Percentiles rank a stretch among this genome's conserved stretches.
phyloP scores from a whole-genome alignment of 441 rosid species.

The Adansonia rubrostipa region DNA sequence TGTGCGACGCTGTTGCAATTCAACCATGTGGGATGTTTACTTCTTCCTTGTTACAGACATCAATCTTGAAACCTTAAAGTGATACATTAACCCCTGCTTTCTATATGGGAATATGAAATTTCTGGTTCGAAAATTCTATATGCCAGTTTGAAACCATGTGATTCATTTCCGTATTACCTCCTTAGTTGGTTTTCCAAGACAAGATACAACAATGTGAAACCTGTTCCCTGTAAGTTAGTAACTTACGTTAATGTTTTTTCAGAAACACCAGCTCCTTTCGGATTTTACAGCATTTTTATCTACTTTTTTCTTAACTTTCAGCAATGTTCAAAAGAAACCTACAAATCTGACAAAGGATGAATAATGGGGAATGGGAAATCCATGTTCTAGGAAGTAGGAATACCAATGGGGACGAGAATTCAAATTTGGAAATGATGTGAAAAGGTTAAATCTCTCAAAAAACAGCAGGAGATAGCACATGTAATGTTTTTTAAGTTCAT shows the following conservation, averaged over 20 bases:
- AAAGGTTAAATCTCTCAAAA: slow-evolving; percentile 20
- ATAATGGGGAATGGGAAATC: slow-evolving; percentile 6
- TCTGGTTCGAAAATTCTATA: background rate
- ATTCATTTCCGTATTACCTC: background rate
- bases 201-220: slow-evolving; percentile 10
- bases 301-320: background rate
- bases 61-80: slow-evolving; percentile 17
- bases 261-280: background rate
- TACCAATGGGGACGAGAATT: slow-evolving; percentile 17
- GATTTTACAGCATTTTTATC: background rate
- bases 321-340: background rate
- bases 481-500: slow-evolving; percentile 34
- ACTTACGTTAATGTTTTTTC: background rate
- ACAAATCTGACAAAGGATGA: background rate
- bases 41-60: slow-evolving; percentile 26
- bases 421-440: slow-evolving; percentile 22
- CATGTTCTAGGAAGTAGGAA: background rate
- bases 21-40: slow-evolving; percentile 36
- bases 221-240: background rate
- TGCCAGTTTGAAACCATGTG: slow-evolving; percentile 2
- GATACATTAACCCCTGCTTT: slow-evolving; percentile 24
- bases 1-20: background rate
- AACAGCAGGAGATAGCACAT: slow-evolving; percentile 42
- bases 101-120: background rate
- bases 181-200: background rate